Percentiles rank a stretch among this genome's conserved stretches.
phyloP scores from a whole-genome alignment of 2,329 filamentous ascomycete genomes.

The Arthroderma uncinatum region DNA sequence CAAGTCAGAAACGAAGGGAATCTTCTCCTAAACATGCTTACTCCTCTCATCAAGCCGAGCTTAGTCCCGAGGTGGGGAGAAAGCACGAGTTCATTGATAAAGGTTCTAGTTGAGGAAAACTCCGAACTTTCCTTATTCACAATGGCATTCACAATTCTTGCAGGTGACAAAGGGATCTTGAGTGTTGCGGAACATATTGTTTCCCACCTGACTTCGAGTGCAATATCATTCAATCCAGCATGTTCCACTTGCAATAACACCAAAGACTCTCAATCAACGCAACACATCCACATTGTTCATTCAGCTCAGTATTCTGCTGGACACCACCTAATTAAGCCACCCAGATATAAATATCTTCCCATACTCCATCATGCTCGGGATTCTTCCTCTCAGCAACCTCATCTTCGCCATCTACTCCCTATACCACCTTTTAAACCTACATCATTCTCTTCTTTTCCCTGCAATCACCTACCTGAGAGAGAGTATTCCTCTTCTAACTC shows the following conservation, averaged over 20 bases:
- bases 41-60: not conserved
- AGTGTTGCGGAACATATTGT: conserved; percentile 5
- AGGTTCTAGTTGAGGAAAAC: not conserved
- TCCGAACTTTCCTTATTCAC: not conserved
- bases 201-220: conserved; percentile 3
- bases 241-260: not conserved
- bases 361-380: not conserved
- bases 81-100: not conserved
- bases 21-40: not conserved
- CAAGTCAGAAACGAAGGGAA: not conserved
- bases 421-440: not conserved
- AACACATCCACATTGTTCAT: not conserved
- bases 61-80: not conserved
- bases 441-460: not conserved
- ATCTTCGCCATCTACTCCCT: not conserved
- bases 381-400: not conserved
- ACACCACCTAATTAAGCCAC: not conserved
- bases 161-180: conserved; percentile 4
- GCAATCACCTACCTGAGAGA: not conserved
- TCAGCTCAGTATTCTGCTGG: not conserved
- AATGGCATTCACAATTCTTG: conserved; percentile 8
- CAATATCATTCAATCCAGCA: not conserved
- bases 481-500: not conserved
- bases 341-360: not conserved
- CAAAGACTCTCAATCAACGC: not conserved